phyloP scores from a whole-genome alignment of 164 flowering plant genomes.

The Cinnamomum micranthum region DNA sequence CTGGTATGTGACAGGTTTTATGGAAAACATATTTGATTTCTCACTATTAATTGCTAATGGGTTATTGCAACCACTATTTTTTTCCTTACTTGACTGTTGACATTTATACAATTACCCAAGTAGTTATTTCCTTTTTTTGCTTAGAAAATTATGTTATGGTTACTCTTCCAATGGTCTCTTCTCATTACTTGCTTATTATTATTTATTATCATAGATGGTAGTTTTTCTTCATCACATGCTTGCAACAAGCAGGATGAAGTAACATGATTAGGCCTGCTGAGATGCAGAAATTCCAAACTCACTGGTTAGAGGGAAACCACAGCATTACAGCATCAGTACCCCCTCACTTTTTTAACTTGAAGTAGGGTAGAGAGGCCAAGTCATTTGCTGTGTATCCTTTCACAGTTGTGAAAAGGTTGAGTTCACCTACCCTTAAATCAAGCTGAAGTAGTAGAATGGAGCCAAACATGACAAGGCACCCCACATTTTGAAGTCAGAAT shows the following conservation, averaged over 20 bases:
- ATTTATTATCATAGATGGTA: not conserved
- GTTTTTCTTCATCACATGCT: not conserved
- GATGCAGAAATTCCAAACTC: not conserved
- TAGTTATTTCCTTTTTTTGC: not conserved
- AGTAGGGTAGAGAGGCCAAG: too few relatives aligned
- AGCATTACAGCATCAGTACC: too few relatives aligned
- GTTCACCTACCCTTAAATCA: too few relatives aligned
- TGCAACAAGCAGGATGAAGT: too few relatives aligned
- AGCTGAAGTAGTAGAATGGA: too few relatives aligned
- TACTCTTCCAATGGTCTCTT: not conserved
- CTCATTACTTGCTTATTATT: too few relatives aligned
- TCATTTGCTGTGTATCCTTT: too few relatives aligned
- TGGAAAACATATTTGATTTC: not conserved
- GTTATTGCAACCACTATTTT: not conserved
- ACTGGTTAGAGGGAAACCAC: not conserved
- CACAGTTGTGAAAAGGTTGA: too few relatives aligned
- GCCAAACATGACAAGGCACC: too few relatives aligned
- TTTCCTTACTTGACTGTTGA: too few relatives aligned
- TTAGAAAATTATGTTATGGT: not conserved
- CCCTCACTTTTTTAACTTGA: too few relatives aligned
- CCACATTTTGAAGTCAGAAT: too few relatives aligned
- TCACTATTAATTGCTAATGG: not conserved
- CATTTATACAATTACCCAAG: not conserved
- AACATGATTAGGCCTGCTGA: not conserved
- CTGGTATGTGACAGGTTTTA: conserved; percentile 42